Percentiles rank a stretch among this genome's conserved stretches.
Conservation (phyloP, 192 early-diverging fungal species). For the Rhizophlyctis rosea region DNA sequence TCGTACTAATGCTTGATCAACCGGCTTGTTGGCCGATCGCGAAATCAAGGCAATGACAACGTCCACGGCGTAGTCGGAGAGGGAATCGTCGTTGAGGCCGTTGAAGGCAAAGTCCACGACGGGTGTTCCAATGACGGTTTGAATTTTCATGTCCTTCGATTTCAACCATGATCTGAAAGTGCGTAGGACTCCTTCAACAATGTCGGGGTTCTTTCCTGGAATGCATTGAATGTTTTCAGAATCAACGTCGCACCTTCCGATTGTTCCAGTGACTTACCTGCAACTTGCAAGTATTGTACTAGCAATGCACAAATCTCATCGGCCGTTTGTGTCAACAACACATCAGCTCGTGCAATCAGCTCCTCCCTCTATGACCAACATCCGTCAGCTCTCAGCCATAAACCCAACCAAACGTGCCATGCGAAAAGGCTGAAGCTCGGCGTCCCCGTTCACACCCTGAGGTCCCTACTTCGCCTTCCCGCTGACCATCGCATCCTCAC, state of each 20-base stretch:
- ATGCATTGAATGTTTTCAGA: too few relatives aligned
- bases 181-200: constrained; percentile 23
- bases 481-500: too few relatives aligned
- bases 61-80: constrained; percentile 85
- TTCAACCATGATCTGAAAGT: constrained; percentile 85
- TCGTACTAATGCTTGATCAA: constrained; percentile 53
- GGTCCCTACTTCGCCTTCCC: too few relatives aligned
- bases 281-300: constrained; percentile 64
- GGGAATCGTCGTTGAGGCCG: constrained; percentile 59
- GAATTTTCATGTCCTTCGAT: constrained; percentile 72
- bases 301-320: constrained; percentile 69
- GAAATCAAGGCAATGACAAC: constrained; percentile 76
- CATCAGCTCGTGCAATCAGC: not conserved
- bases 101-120: constrained; percentile 72
- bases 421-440: too few relatives aligned
- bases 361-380: not conserved
- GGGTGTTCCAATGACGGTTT: constrained; percentile 59
- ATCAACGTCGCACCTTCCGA: too few relatives aligned
- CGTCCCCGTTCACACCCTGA: too few relatives aligned
- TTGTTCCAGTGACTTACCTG: too few relatives aligned
- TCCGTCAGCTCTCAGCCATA: too few relatives aligned
- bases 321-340: constrained; percentile 39
- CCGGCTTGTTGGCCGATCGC: constrained; percentile 24
- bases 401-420: too few relatives aligned
- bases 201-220: not conserved